Percentiles rank a stretch among this genome's conserved stretches.
These are phyloP conservation scores for Plasmodium gaboni DNA, from an alignment of 169 alveolate genomes.

Conservation along the genomic window DNA sequence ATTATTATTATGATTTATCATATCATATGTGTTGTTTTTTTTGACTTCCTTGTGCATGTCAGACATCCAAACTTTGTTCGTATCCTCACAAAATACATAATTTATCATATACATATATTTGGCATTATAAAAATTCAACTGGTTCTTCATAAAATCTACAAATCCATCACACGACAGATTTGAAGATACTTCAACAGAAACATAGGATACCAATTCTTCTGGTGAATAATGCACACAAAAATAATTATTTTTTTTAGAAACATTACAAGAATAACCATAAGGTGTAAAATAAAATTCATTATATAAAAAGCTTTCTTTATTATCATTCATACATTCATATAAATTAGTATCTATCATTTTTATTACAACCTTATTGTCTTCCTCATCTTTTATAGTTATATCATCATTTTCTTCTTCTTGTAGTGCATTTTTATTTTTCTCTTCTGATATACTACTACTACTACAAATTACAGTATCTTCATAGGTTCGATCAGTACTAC, in stretches of 20 bases:
- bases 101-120: constrained; percentile 24
- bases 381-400: background rate
- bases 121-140: constrained; percentile 55
- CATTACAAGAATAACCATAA: constrained; percentile 73
- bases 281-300: constrained; percentile 60
- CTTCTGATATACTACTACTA: background rate
- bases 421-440: background rate
- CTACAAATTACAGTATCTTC: background rate
- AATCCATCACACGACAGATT: background rate
- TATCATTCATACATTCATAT: constrained; percentile 31
- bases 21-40: background rate
- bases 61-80: background rate
- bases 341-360: constrained; percentile 32
- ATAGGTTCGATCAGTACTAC: background rate
- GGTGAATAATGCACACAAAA: constrained; percentile 73
- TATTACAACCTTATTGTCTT: background rate
- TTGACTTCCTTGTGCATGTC: too few relatives aligned
- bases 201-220: constrained; percentile 59
- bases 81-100: constrained; percentile 7
- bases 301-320: constrained; percentile 32
- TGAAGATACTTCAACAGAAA: constrained; percentile 52
- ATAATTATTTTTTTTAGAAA: constrained; percentile 31
- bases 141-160: constrained; percentile 44
- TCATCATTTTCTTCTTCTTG: background rate
- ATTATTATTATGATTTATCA: background rate